A percentile compares a stretch with the other conserved stretches of the same genome.
Conservation (phyloP, 139 green algal species). For the Closterium sp. region DNA sequence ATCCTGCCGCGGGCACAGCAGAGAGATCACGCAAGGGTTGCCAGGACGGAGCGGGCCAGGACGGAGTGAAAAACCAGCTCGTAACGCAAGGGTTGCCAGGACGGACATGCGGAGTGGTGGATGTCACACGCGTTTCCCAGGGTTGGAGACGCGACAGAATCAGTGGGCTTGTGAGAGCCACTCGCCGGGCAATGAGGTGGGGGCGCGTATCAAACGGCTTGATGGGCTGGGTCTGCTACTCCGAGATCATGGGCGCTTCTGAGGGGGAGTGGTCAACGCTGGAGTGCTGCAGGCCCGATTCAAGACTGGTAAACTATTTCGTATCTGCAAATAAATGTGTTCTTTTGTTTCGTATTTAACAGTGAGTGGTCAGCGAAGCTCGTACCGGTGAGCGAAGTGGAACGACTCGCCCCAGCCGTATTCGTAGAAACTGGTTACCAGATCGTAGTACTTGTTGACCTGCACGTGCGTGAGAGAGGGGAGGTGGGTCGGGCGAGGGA, state of each 20-base stretch:
- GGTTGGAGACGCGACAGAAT: too few relatives aligned
- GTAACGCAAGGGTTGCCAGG: background rate
- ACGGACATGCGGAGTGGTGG: too few relatives aligned
- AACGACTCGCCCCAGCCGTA: slow-evolving; percentile 75
- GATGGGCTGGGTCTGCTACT: too few relatives aligned
- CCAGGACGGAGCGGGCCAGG: too few relatives aligned
- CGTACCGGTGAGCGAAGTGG: slow-evolving; percentile 68
- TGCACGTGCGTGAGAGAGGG: background rate
- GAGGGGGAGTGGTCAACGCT: too few relatives aligned
- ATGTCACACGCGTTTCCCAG: too few relatives aligned
- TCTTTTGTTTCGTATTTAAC: background rate
- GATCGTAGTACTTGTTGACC: slow-evolving; percentile 72
- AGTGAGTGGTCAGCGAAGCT: background rate
- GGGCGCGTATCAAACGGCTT: too few relatives aligned
- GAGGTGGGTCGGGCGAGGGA: background rate
- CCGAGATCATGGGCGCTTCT: too few relatives aligned
- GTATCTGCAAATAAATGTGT: background rate
- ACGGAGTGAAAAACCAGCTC: too few relatives aligned
- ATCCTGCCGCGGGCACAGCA: background rate
- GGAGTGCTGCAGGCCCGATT: background rate
- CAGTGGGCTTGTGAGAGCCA: background rate
- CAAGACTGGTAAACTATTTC: background rate
- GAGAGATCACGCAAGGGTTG: background rate
- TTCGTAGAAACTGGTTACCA: slow-evolving; percentile 69
- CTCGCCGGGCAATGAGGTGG: background rate